Percentiles rank a stretch among this genome's conserved stretches.
phyloP scores from a whole-genome alignment of 2,329 filamentous ascomycete species.

The Cladosporium phlei region DNA sequence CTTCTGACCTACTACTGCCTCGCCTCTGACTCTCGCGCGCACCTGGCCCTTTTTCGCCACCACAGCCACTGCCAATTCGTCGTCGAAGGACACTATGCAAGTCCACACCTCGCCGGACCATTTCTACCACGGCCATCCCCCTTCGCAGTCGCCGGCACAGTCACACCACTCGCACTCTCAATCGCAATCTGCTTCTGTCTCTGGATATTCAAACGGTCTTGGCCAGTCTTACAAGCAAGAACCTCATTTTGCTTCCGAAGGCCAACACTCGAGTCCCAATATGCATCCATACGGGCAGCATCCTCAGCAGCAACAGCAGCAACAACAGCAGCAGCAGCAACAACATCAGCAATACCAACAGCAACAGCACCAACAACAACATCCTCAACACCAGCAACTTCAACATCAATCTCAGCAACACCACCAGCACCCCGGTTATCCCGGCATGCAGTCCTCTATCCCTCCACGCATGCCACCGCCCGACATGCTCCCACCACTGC shows the following conservation, averaged over 20 bases:
- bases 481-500: slow-evolving; percentile 18
- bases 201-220: slow-evolving; percentile 10
- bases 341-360: slow-evolving; percentile 16
- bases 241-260: slow-evolving; percentile 5
- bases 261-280: slow-evolving; percentile 10
- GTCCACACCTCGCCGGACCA: slow-evolving; percentile 9
- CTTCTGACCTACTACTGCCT: too few relatives aligned
- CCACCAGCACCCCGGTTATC: slow-evolving; percentile 12
- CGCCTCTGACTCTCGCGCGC: too few relatives aligned
- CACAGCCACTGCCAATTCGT: too few relatives aligned
- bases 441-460: slow-evolving; percentile 19
- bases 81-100: too few relatives aligned
- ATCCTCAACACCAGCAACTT: slow-evolving; percentile 10
- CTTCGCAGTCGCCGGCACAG: slow-evolving; percentile 9
- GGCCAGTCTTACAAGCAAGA: slow-evolving; percentile 10
- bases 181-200: slow-evolving; percentile 12
- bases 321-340: slow-evolving; percentile 7
- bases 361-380: slow-evolving; percentile 3
- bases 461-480: slow-evolving; percentile 13
- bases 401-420: slow-evolving; percentile 18
- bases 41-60: too few relatives aligned
- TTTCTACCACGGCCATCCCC: slow-evolving; percentile 8
- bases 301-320: slow-evolving; percentile 6
- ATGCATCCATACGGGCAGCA: slow-evolving; percentile 13
- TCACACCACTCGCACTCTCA: slow-evolving; percentile 5